These are phyloP conservation scores for Paraconiothyrium sp. DNA, from an alignment of 2,329 filamentous ascomycete genomes.

Conservation along the genomic window DNA sequence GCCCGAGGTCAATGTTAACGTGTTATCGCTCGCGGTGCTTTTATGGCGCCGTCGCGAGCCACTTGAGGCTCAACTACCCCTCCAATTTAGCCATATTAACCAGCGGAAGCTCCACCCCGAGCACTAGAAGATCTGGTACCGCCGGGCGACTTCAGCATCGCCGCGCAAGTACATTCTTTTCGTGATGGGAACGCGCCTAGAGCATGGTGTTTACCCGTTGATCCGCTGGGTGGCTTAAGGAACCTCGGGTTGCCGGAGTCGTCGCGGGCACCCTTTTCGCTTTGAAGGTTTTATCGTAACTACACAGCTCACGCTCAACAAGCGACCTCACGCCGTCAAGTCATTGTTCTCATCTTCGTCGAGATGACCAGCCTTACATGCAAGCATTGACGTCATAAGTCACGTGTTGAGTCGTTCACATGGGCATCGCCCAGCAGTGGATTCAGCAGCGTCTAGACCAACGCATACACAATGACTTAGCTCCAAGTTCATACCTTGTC, in stretches of 20 bases:
- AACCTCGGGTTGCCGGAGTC: background rate
- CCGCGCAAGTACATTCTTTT: constrained; percentile 24
- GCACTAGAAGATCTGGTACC: constrained; percentile 19
- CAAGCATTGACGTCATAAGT: too few species aligned
- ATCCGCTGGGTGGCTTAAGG: background rate
- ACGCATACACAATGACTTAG: too few species aligned
- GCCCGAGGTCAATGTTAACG: background rate
- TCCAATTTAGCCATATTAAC: constrained; percentile 44
- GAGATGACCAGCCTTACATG: too few species aligned
- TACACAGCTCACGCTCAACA: too few species aligned
- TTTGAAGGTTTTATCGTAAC: too few species aligned
- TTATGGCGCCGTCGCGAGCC: constrained; percentile 38
- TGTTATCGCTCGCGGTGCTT: constrained; percentile 29
- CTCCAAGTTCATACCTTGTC: too few species aligned
- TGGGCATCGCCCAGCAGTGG: too few species aligned
- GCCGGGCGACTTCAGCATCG: constrained; percentile 10
- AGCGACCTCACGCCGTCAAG: too few species aligned
- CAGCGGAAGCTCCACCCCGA: constrained; percentile 41
- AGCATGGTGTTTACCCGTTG: background rate
- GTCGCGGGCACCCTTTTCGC: background rate
- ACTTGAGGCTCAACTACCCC: constrained; percentile 28
- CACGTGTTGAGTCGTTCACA: too few species aligned
- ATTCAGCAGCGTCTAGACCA: too few species aligned
- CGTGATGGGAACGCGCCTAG: background rate
- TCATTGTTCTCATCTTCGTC: too few species aligned